Evolutionary conservation across 2,329 filamentous ascomycete species (phyloP).

Genomic region (Ophiocordyceps camponoti-saundersi): DNA sequence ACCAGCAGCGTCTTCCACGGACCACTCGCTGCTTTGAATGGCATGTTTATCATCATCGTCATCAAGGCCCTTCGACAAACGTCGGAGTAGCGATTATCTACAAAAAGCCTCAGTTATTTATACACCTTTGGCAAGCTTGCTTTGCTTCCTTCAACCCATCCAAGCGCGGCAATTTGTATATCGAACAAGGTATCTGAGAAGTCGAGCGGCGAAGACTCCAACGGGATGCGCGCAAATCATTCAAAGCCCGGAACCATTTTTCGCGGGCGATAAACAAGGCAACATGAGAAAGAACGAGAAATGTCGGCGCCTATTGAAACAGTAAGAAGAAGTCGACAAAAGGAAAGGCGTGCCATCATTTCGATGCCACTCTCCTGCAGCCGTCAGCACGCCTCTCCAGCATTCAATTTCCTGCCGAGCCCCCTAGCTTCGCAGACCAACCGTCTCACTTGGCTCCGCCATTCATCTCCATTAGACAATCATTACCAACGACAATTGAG

Average conservation of each 20-base stretch:
- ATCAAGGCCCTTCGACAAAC: slow-evolving; percentile 1
- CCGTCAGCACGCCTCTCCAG: background rate
- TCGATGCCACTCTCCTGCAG: background rate
- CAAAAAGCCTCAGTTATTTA: slow-evolving; percentile 15
- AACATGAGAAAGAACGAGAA: slow-evolving; percentile 12
- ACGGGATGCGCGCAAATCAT: slow-evolving; percentile 7
- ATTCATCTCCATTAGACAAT: background rate
- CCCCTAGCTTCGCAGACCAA: background rate
- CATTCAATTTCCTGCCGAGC: background rate
- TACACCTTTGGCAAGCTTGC: slow-evolving; percentile 16
- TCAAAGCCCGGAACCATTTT: slow-evolving; percentile 7
- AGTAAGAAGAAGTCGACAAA: background rate
- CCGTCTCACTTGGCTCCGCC: background rate
- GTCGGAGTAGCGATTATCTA: slow-evolving; percentile 13
- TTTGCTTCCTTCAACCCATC: slow-evolving; percentile 6
- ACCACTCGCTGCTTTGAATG: no score
- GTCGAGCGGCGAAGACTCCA: slow-evolving; percentile 8
- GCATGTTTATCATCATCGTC: background rate
- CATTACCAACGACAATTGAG: background rate
- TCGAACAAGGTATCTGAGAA: slow-evolving; percentile 44
- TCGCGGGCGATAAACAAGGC: slow-evolving; percentile 1
- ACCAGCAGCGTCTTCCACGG: no score
- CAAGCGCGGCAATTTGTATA: slow-evolving; percentile 21
- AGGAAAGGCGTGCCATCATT: background rate
- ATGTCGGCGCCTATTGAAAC: background rate